Evolutionary conservation across 2,329 filamentous ascomycete species (phyloP), one percentile per base, ranked within the genome.

Genomic region (Lachnum nothofagi): DNA sequence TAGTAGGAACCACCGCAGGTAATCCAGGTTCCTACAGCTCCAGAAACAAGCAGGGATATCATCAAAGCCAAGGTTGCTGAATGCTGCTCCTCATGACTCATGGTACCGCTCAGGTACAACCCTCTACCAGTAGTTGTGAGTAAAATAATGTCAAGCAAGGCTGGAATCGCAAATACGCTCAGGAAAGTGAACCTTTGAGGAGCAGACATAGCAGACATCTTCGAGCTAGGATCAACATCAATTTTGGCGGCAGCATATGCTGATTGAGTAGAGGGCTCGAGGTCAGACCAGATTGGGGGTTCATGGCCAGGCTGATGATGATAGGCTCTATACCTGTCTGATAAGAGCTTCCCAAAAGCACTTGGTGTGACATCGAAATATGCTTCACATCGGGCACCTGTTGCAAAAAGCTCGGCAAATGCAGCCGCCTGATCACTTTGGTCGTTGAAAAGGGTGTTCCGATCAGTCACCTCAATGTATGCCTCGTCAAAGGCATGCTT

Each of bases 1-100:
- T 83, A 84, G 62, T 82, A 84, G 27, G 77, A 78, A 1, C 80
- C 80, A 24, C 78, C 78, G 47, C 77, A 79, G 5, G 78, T 78
- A 33, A 83, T 80, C 79, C 78, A 83, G 5, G 79, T 80, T 20
- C 79, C 79, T 39, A 82, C 76, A 5, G 75, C 80, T 34, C 79
- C 79, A 7, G 78, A 80, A 20, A 83, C 67, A 10, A 83, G 64
- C 6, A 83, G 67, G 2, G 79, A 76, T 10, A 78, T 75, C 69
- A 83, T 75, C 35, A 83, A 63, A 2, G 77, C 80, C 43, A 74
- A 71, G 14, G 64, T 67, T 1, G 79, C 80, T 1, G 78, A 79
- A 55, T 72, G 75, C 25, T 74, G 68, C 50, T 76, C 70, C 25
- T 76, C 68, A 1, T 68, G 63, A 5, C 67, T 61, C 79, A 84